These are phyloP conservation scores for Phalaenopsis hybrid DNA, from an alignment of 116 monocot species.

Conservation along the genomic window DNA sequence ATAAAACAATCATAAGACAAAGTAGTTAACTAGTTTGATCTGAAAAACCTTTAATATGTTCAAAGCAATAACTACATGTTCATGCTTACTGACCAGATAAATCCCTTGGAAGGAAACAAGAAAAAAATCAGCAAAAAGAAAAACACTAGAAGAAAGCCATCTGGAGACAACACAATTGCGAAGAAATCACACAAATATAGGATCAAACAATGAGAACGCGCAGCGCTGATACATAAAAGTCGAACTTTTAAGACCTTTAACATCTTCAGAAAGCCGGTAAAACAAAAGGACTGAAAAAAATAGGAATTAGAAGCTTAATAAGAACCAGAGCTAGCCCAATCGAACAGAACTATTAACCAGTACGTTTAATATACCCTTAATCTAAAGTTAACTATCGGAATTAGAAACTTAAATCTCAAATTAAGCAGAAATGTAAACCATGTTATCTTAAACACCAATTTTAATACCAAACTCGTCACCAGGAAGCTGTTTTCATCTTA, in stretches of 20 bases:
- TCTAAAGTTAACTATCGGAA: not conserved
- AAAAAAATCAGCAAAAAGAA: not conserved
- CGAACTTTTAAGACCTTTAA: not conserved
- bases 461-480: not conserved
- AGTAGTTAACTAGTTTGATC: not conserved
- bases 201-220: not conserved
- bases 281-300: not conserved
- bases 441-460: not conserved
- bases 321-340: not conserved
- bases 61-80: not conserved
- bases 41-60: not conserved
- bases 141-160: not conserved
- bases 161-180: not conserved
- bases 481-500: not conserved
- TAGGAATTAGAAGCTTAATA: not conserved
- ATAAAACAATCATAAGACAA: not conserved
- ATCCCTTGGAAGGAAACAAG: not conserved
- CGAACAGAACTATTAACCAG: not conserved
- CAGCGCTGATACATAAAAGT: too few relatives aligned
- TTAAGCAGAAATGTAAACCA: not conserved
- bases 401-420: not conserved
- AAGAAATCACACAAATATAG: not conserved
- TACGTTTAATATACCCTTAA: not conserved
- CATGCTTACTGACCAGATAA: not conserved
- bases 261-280: not conserved